phyloP scores from a whole-genome alignment of 768 basidiomycete species.

The Tricholoma sp. region DNA sequence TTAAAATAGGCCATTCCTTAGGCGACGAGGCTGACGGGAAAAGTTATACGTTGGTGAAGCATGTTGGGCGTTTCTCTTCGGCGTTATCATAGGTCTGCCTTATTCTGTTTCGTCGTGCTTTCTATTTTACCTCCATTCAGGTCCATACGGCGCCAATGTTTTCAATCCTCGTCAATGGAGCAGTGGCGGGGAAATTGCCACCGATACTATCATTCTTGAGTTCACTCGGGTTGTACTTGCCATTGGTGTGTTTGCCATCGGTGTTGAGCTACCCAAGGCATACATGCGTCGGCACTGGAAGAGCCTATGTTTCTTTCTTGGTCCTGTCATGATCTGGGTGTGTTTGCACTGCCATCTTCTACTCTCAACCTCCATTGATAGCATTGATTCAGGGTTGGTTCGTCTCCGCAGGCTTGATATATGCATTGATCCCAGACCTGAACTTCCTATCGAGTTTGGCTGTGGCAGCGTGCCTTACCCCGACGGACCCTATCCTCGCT shows the following conservation, averaged over 20 bases:
- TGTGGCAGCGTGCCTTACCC: slow-evolving; percentile 89
- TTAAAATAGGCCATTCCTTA: not conserved
- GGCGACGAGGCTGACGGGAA: slow-evolving; percentile 1
- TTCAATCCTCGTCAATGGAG: slow-evolving; percentile 84
- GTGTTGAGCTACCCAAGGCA: slow-evolving; percentile 94
- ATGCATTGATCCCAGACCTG: slow-evolving; percentile 83
- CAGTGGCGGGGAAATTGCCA: slow-evolving; percentile 33
- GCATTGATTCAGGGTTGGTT: slow-evolving; percentile 74
- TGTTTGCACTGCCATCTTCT: slow-evolving; percentile 20
- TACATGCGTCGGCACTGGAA: slow-evolving; percentile 95
- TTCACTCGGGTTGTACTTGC: slow-evolving; percentile 90
- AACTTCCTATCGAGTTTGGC: slow-evolving; percentile 87
- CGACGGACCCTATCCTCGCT: slow-evolving; percentile 92
- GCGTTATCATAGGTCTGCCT: slow-evolving; percentile 76
- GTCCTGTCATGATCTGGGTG: slow-evolving; percentile 83
- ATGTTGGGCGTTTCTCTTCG: slow-evolving; percentile 90
- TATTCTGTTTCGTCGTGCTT: not conserved
- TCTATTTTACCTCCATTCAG: slow-evolving; percentile 26
- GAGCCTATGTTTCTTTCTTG: slow-evolving; percentile 78
- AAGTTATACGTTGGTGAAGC: slow-evolving; percentile 95
- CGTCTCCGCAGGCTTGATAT: slow-evolving; percentile 87
- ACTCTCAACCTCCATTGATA: not conserved
- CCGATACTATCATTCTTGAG: slow-evolving; percentile 85
- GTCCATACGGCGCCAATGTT: slow-evolving; percentile 77
- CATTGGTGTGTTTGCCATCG: slow-evolving; percentile 96